phyloP scores from a whole-genome alignment of 768 basidiomycete species.

The Hygrocybe coccinea region DNA sequence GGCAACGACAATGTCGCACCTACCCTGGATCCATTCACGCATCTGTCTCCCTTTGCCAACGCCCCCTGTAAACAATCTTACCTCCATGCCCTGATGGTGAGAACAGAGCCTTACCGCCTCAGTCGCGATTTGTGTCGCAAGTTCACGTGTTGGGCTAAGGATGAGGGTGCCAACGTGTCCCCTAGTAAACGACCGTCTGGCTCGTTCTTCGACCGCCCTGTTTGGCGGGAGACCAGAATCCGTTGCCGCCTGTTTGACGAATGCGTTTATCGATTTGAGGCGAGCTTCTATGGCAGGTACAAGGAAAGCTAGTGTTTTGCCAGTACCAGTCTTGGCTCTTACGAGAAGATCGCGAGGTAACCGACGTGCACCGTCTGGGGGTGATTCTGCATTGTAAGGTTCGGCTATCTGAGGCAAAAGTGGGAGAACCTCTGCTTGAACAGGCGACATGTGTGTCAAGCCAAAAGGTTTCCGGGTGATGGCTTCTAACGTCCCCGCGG shows the following conservation, averaged over 20 bases:
- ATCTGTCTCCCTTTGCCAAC: constrained; percentile 61
- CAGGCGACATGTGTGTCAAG: constrained; percentile 68
- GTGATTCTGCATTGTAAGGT: constrained; percentile 41
- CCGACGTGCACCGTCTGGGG: constrained; percentile 29
- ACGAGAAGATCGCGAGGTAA: constrained; percentile 69
- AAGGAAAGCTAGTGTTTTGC: constrained; percentile 86
- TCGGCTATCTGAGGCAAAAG: constrained; percentile 66
- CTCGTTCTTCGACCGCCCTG: constrained; percentile 24
- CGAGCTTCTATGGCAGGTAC: constrained; percentile 82
- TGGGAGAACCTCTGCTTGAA: constrained; percentile 74
- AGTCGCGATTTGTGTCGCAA: constrained; percentile 84
- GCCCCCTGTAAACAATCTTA: constrained; percentile 77
- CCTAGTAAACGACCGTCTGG: constrained; percentile 37
- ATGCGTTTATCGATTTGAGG: constrained; percentile 48
- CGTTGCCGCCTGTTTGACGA: constrained; percentile 36
- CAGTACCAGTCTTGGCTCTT: constrained; percentile 84
- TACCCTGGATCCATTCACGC: constrained; percentile 54
- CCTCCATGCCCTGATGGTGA: constrained; percentile 60
- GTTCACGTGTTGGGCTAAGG: constrained; percentile 85
- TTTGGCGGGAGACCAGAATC: constrained; percentile 40
- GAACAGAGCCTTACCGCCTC: constrained; percentile 66
- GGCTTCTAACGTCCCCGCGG: constrained; percentile 47
- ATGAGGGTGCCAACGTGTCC: constrained; percentile 66
- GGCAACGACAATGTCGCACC: constrained; percentile 79
- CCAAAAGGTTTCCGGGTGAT: constrained; percentile 61